A percentile compares a stretch with the other conserved stretches of the same genome.
These are phyloP conservation scores for Castanospermum australe DNA, from an alignment of 306 rosid genomes.

Conservation along the genomic window DNA sequence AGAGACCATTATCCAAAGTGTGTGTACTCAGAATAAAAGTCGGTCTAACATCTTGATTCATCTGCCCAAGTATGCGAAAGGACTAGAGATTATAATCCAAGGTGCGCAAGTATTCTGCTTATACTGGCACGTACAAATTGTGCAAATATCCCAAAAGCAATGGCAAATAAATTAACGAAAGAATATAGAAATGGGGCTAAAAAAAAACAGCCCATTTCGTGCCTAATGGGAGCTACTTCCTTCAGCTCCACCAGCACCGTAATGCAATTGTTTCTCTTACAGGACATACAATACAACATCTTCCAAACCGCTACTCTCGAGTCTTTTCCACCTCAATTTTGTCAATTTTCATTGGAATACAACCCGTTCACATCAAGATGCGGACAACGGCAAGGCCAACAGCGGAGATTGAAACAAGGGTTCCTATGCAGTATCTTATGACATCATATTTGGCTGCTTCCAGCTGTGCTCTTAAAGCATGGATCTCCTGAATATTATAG, in stretches of 20 bases:
- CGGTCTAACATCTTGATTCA: not conserved
- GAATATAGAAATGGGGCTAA: constrained; percentile 33
- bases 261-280: not conserved
- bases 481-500: constrained; percentile 68
- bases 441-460: constrained; percentile 98
- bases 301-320: constrained; percentile 25
- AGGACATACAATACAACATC: constrained; percentile 33
- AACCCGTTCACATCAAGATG: constrained; percentile 56
- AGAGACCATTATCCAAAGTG: not conserved
- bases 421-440: constrained; percentile 95
- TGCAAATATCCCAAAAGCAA: constrained; percentile 11
- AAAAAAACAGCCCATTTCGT: constrained; percentile 25
- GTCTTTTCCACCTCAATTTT: not conserved
- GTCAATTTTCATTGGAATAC: constrained; percentile 26
- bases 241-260: constrained; percentile 18
- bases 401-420: constrained; percentile 92
- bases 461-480: constrained; percentile 79
- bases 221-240: constrained; percentile 14
- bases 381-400: constrained; percentile 95
- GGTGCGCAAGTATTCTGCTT: not conserved
- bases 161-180: constrained; percentile 5
- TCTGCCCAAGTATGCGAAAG: not conserved
- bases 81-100: not conserved
- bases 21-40: not conserved
- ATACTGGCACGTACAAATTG: constrained; percentile 16